Evolutionary conservation across 352 stramenopile species (phyloP).

Genomic region (Globisporangium acanthophoron): DNA sequence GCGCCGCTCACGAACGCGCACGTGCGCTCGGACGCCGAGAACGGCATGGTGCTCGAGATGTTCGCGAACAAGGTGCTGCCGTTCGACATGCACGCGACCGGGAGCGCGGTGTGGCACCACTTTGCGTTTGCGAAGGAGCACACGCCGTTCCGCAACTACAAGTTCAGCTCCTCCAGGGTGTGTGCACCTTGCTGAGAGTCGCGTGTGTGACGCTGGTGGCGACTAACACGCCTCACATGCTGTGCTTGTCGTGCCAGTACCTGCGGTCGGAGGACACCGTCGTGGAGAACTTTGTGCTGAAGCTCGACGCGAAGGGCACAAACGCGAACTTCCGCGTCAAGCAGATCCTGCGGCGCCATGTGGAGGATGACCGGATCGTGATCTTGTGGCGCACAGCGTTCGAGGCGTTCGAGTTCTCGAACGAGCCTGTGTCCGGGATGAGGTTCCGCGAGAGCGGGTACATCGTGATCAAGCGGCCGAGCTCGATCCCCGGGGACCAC

Average conservation of each 20-base stretch:
- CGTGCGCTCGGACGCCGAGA: neutral
- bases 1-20: neutral
- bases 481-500: neutral
- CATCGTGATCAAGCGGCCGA: neutral
- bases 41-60: slow-evolving; percentile 28
- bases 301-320: slow-evolving; percentile 38
- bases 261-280: slow-evolving; percentile 37
- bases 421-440: neutral
- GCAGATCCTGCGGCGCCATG: slow-evolving; percentile 40
- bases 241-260: too few relatives aligned
- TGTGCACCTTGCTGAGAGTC: neutral
- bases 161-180: neutral
- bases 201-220: too few relatives aligned
- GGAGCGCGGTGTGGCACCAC: slow-evolving; percentile 30
- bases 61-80: slow-evolving; percentile 29
- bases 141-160: slow-evolving; percentile 3
- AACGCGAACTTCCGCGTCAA: slow-evolving; percentile 45
- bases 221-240: too few relatives aligned
- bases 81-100: slow-evolving; percentile 28
- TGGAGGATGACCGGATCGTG: neutral
- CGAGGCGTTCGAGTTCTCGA: neutral
- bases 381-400: neutral
- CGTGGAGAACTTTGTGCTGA: slow-evolving; percentile 48
- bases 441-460: neutral
- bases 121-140: slow-evolving; percentile 11